Evolutionary conservation across 352 stramenopile species (phyloP).

Genomic region (Globisporangium abappressorium): DNA sequence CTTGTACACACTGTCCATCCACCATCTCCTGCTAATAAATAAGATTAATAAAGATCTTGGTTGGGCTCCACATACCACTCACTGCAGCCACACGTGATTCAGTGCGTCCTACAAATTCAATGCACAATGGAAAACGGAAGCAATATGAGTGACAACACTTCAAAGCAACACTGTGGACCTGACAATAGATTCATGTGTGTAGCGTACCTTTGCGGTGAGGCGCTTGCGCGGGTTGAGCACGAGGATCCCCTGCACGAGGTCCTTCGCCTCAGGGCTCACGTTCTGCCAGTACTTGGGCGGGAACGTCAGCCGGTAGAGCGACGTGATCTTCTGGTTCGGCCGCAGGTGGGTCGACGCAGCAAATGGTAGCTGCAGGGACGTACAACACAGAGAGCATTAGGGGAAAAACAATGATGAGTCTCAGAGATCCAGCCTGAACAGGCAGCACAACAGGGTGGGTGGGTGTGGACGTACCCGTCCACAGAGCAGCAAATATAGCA

Average conservation of each 20-base stretch:
- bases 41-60: slow-evolving; percentile 7
- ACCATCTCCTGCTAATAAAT: slow-evolving; percentile 1
- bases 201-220: slow-evolving; percentile 32
- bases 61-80: not conserved
- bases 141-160: not conserved
- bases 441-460: not conserved
- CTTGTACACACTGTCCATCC: not conserved
- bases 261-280: slow-evolving; percentile 52
- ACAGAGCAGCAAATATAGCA: slow-evolving; percentile 96
- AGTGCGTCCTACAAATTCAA: slow-evolving; percentile 32
- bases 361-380: slow-evolving; percentile 47
- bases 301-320: slow-evolving; percentile 68
- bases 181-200: not conserved
- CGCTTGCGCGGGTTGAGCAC: slow-evolving; percentile 52
- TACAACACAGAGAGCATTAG: not conserved
- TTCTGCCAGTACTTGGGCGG: slow-evolving; percentile 72
- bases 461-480: slow-evolving; percentile 75
- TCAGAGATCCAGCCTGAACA: not conserved
- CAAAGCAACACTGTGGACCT: not conserved
- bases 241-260: slow-evolving; percentile 60
- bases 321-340: slow-evolving; percentile 57
- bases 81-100: slow-evolving; percentile 47
- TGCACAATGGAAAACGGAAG: not conserved
- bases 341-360: slow-evolving; percentile 53
- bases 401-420: not conserved